A percentile compares a stretch with the other conserved stretches of the same genome.
phyloP scores from a whole-genome alignment of 768 basidiomycete species.

The Mycena pura region DNA sequence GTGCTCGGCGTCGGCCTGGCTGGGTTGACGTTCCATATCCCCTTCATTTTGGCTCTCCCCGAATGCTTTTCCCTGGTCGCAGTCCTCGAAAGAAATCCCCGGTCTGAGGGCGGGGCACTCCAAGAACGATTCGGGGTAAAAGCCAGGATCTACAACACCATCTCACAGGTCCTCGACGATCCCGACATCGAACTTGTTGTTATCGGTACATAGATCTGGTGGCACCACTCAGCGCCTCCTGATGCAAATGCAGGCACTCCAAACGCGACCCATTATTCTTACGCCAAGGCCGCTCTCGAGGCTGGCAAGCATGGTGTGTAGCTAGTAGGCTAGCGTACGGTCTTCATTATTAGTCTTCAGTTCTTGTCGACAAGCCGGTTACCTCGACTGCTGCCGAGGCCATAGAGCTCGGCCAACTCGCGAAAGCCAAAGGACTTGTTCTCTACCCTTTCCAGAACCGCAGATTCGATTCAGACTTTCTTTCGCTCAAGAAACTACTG shows the following conservation, averaged over 20 bases:
- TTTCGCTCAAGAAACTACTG: conserved; percentile 67
- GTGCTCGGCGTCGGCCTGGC: conserved; percentile 81
- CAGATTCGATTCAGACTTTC: conserved; percentile 81
- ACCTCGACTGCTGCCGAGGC: conserved; percentile 67
- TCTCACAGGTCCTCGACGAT: conserved; percentile 69
- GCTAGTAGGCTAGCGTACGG: neutral
- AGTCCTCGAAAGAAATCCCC: conserved; percentile 78
- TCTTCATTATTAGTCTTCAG: conserved; percentile 39
- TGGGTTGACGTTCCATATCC: conserved; percentile 80
- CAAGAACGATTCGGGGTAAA: conserved; percentile 67
- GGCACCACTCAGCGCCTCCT: neutral
- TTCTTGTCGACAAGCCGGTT: conserved; percentile 83
- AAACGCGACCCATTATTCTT: conserved; percentile 73
- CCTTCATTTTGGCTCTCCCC: conserved; percentile 77
- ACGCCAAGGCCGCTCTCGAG: conserved; percentile 68
- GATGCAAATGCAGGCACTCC: conserved; percentile 50
- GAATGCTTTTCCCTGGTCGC: conserved; percentile 73
- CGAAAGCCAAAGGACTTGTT: conserved; percentile 63
- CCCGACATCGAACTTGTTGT: conserved; percentile 71
- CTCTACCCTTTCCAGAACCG: conserved; percentile 79
- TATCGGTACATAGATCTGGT: conserved; percentile 43
- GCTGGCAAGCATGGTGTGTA: conserved; percentile 76
- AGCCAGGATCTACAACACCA: conserved; percentile 60
- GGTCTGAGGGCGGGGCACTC: conserved; percentile 65
- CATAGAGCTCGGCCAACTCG: conserved; percentile 63